Evolutionary conservation across 768 basidiomycete species (phyloP).

Genomic region (Naganishia antarctica): DNA sequence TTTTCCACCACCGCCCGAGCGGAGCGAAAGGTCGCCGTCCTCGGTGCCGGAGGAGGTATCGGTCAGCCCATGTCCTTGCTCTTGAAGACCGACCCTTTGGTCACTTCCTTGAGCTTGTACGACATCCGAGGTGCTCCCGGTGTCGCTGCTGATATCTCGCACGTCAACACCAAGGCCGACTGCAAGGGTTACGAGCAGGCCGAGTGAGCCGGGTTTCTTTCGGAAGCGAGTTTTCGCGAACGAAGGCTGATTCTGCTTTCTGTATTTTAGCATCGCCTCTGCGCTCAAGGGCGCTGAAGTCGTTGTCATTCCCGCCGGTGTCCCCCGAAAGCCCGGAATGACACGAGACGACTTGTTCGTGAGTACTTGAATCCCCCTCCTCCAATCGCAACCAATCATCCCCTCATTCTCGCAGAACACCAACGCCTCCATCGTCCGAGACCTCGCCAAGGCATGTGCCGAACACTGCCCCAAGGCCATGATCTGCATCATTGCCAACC

Average conservation of each 20-base stretch:
- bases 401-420: slow-evolving; percentile 55
- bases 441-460: slow-evolving; percentile 82
- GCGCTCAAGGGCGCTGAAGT: slow-evolving; percentile 86
- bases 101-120: slow-evolving; percentile 74
- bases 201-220: slow-evolving; percentile 21
- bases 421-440: slow-evolving; percentile 94
- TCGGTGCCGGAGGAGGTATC: slow-evolving; percentile 95
- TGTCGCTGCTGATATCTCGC: slow-evolving; percentile 89
- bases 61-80: slow-evolving; percentile 92
- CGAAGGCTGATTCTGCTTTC: neutral
- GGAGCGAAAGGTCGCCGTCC: slow-evolving; percentile 57
- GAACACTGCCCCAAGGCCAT: slow-evolving; percentile 85
- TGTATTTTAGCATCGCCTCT: slow-evolving; percentile 64
- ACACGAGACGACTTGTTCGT: slow-evolving; percentile 51
- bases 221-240: neutral
- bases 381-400: neutral
- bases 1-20: slow-evolving; percentile 48
- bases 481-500: slow-evolving; percentile 96
- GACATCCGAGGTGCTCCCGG: slow-evolving; percentile 87
- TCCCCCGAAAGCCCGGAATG: slow-evolving; percentile 80
- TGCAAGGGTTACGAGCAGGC: slow-evolving; percentile 60
- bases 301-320: slow-evolving; percentile 97
- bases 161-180: slow-evolving; percentile 83
- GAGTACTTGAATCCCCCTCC: slow-evolving; percentile 24
- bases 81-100: slow-evolving; percentile 74